Evolutionary conservation across 768 basidiomycete genomes (phyloP).

Genomic region (Leccinum fibrillosum): DNA sequence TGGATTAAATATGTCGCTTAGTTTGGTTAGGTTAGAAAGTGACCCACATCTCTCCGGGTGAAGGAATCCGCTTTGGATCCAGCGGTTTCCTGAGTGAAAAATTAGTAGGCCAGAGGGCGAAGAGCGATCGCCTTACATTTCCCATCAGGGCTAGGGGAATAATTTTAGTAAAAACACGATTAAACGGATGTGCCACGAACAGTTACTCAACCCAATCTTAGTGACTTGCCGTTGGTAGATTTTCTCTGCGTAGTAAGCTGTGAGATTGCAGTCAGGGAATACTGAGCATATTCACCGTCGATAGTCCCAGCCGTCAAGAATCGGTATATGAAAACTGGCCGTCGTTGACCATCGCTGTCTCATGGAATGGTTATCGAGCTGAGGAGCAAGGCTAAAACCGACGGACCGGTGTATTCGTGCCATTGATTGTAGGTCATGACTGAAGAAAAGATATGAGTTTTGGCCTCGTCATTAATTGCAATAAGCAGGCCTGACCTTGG

Average conservation of each 20-base stretch:
- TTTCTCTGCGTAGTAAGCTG: slow-evolving; percentile 54
- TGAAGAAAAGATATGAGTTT: slow-evolving; percentile 24
- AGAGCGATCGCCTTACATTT: slow-evolving; percentile 38
- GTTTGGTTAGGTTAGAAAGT: neutral
- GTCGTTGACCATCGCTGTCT: slow-evolving; percentile 87
- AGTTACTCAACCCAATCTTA: slow-evolving; percentile 86
- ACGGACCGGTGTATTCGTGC: slow-evolving; percentile 87
- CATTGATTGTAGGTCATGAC: slow-evolving; percentile 95
- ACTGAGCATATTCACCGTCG: slow-evolving; percentile 54
- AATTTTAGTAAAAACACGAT: slow-evolving; percentile 8
- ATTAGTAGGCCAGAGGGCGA: slow-evolving; percentile 6
- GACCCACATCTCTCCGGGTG: slow-evolving; percentile 75
- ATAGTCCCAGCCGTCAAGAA: slow-evolving; percentile 86
- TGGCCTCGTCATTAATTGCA: no score
- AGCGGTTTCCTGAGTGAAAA: slow-evolving; percentile 35
- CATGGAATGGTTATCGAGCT: slow-evolving; percentile 6
- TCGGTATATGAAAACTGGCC: slow-evolving; percentile 86
- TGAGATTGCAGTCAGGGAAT: neutral
- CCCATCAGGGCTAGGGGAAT: slow-evolving; percentile 62
- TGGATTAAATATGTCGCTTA: slow-evolving; percentile 1
- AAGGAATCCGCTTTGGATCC: slow-evolving; percentile 81
- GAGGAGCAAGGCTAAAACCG: neutral
- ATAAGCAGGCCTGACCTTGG: slow-evolving; percentile 52
- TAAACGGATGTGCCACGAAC: slow-evolving; percentile 42
- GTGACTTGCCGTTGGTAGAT: slow-evolving; percentile 94